Base-by-base conservation (phyloP, 192 early-diverging fungal species). In the Coemansia sp. region DNA sequence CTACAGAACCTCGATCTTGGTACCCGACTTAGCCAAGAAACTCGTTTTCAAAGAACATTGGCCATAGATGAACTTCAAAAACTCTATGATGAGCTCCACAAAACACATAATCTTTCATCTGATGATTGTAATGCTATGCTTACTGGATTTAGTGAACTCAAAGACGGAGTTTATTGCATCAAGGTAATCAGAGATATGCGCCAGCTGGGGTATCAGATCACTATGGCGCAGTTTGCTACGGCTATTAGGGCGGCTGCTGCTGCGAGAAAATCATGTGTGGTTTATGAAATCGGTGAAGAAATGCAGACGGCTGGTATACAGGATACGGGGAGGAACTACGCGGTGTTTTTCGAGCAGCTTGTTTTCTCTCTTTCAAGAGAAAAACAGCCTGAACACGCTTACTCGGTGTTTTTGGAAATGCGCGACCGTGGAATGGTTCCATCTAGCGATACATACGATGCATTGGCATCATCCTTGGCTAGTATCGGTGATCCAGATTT, bases 171-270 rank as follows among this genome's bases (percentile, higher is more conserved):
- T 2, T 49, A 29, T 1, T 61, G 79, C 51, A 38, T 70, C 5
- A 3, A 8, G 11, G 73, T 76, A 34, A 67, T 82, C 50, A 67
- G 56, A n/a, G 60, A 55, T 5, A 82, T 76, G 79, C 66, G 73
- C 8, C 5, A 7, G 28, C 17, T 34, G 3, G 65, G 64, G 0
- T 16, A 50, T 4, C 17, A 6, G 17, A 56, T 58, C 0, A 34
- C 54, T 0, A 28, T 7, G 4, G 52, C 71, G 54, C 79, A 82
- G 67, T 72, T 63, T 36, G 25, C 58, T 12, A 67, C 66, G 64
- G 79, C 69, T 32, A 52, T 76, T 55, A 50, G 48, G 38, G 42
- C 48, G 29, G 67, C 73, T 8, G 45, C 48, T 12, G 25, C 22
- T 11, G 38, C 18, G 56, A 20, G 3, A 20, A 2, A 32, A 6